These are phyloP conservation scores for Aphanoascus verrucosus DNA, from an alignment of 2,329 filamentous ascomycete species.

Conservation along the genomic window DNA sequence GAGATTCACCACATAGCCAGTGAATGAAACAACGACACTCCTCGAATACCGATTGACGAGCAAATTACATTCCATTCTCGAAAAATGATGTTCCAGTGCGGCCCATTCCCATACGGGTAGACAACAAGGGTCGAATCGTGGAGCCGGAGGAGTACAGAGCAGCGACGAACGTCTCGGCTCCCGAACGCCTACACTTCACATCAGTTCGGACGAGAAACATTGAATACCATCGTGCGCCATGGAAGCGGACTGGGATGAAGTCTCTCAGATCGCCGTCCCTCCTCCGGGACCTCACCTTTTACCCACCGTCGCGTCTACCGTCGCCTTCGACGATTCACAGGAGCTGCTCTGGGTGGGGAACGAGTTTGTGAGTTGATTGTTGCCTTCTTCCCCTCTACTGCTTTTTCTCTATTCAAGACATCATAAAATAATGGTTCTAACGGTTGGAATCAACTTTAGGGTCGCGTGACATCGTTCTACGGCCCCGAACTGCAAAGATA, in stretches of 20 bases:
- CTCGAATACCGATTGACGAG: background rate
- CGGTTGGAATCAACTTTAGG: constrained; percentile 42
- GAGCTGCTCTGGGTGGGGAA: constrained; percentile 92
- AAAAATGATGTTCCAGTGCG: constrained; percentile 27
- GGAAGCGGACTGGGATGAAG: constrained; percentile 49
- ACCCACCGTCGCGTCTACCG: constrained; percentile 61
- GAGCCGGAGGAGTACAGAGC: background rate
- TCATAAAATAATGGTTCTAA: background rate
- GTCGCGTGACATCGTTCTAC: constrained; percentile 79
- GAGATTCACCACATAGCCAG: background rate
- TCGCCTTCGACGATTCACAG: constrained; percentile 80
- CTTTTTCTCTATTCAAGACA: background rate
- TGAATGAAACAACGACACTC: background rate
- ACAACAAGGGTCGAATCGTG: background rate
- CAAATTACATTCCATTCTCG: background rate
- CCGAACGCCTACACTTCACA: background rate
- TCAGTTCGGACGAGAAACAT: background rate
- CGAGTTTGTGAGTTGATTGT: constrained; percentile 56
- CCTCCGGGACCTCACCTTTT: constrained; percentile 60
- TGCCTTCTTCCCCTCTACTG: background rate
- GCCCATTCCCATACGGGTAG: constrained; percentile 25
- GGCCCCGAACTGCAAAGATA: constrained; percentile 76
- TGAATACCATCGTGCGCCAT: constrained; percentile 23
- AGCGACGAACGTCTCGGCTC: background rate
- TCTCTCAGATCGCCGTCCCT: constrained; percentile 71